These are phyloP conservation scores for Leishmania mexicana DNA, from an alignment of 208 protist genomes.

Conservation along the genomic window DNA sequence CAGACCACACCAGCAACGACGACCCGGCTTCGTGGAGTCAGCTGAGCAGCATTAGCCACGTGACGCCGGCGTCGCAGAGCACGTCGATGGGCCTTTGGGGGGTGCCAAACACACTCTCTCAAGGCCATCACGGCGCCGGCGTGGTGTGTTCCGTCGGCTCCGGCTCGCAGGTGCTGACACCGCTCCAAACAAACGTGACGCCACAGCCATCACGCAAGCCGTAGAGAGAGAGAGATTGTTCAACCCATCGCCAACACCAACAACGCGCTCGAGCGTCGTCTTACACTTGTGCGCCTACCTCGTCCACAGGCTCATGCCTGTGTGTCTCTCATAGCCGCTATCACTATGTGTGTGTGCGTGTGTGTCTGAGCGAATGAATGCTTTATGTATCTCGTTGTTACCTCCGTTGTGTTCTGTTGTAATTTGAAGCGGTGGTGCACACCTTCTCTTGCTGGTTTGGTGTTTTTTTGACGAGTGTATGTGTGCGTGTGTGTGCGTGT, in stretches of 20 bases:
- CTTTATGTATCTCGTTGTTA: too few relatives aligned
- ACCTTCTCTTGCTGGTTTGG: neutral
- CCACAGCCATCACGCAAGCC: constrained; percentile 12
- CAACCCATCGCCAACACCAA: neutral
- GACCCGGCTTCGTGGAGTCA: constrained; percentile 19
- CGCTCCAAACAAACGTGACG: constrained; percentile 21
- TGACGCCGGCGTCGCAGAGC: constrained; percentile 27
- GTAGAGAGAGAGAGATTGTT: neutral
- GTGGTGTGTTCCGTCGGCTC: neutral
- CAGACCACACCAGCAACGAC: neutral
- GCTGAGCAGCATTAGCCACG: constrained; percentile 33
- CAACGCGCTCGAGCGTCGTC: neutral
- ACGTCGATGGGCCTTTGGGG: constrained; percentile 15
- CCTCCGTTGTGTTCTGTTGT: neutral
- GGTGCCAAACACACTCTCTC: neutral
- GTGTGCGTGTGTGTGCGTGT: neutral
- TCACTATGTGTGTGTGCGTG: too few relatives aligned
- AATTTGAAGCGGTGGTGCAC: neutral
- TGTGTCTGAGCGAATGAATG: too few relatives aligned
- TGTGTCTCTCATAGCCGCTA: neutral
- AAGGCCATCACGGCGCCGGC: constrained; percentile 2
- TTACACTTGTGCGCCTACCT: neutral
- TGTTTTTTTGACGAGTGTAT: neutral
- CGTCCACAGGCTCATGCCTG: neutral
- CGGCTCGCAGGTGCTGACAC: constrained; percentile 18